A percentile compares a stretch with the other conserved stretches of the same genome.
Conservation (phyloP, 345 rosid species). For the Anacardium occidentale region DNA sequence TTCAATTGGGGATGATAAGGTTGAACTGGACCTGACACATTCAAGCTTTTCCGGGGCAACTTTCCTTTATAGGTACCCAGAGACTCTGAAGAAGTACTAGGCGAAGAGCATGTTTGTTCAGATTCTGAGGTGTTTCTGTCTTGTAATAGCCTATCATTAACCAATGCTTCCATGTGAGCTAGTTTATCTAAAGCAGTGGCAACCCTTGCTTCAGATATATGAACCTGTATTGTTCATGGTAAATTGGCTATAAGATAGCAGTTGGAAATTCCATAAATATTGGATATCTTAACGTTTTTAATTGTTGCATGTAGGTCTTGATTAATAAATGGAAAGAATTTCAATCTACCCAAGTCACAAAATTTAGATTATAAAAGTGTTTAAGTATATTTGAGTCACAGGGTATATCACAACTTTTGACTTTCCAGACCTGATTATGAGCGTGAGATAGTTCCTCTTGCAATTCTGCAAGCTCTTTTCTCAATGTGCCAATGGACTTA, state of each 20-base stretch:
- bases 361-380: constrained; percentile 5
- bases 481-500: constrained; percentile 87
- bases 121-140: constrained; percentile 48
- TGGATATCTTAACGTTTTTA: not conserved
- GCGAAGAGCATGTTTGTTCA: constrained; percentile 44
- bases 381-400: not conserved
- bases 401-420: not conserved
- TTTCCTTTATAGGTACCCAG: constrained; percentile 40
- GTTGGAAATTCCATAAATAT: constrained; percentile 3
- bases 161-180: constrained; percentile 91
- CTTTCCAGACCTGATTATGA: constrained; percentile 65
- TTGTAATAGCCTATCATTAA: constrained; percentile 72
- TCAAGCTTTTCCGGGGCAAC: constrained; percentile 59
- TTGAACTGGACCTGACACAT: constrained; percentile 90
- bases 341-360: not conserved
- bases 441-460: constrained; percentile 85
- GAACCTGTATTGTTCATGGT: constrained; percentile 60
- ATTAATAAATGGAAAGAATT: constrained; percentile 7
- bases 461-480: constrained; percentile 86
- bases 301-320: not conserved
- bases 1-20: constrained; percentile 66
- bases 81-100: constrained; percentile 46
- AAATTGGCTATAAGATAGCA: constrained; percentile 14
- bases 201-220: constrained; percentile 95
- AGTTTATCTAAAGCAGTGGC: constrained; percentile 84